These are phyloP conservation scores for Lachnellula willkommii DNA, from an alignment of 2,329 filamentous ascomycete species.

Conservation along the genomic window DNA sequence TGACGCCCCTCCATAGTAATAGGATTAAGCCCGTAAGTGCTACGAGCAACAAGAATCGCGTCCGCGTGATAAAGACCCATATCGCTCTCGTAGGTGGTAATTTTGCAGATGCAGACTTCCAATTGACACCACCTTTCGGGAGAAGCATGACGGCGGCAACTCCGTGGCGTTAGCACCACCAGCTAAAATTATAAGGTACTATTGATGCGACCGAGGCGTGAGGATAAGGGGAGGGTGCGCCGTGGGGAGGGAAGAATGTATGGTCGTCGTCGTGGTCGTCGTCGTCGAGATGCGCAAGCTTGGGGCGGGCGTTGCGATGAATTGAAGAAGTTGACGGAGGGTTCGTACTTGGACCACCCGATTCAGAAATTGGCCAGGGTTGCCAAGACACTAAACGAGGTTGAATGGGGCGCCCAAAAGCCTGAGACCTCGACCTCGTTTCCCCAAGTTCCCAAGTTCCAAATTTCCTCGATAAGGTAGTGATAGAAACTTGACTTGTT, in stretches of 20 bases:
- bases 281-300: constrained; percentile 15
- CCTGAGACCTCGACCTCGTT: no score
- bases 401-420: no score
- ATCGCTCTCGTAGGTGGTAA: constrained; percentile 72
- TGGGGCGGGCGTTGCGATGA: constrained; percentile 13
- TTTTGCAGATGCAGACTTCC: constrained; percentile 80
- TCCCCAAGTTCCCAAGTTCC: no score
- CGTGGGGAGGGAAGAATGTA: constrained; percentile 1
- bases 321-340: constrained; percentile 19
- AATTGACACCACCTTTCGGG: constrained; percentile 82
- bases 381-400: no score
- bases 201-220: constrained; percentile 23
- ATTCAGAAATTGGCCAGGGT: no score
- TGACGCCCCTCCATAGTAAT: constrained; percentile 83
- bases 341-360: neutral
- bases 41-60: constrained; percentile 70
- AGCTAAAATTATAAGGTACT: constrained; percentile 18
- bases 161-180: constrained; percentile 39
- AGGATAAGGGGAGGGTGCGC: constrained; percentile 12
- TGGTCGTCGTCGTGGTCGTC: constrained; percentile 3
- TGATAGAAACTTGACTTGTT: no score
- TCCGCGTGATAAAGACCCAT: constrained; percentile 65
- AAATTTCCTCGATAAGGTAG: no score
- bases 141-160: constrained; percentile 67
- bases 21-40: constrained; percentile 65